Conservation (phyloP, 1,284 basidiomycete species). For the Stygiomarasmius scandens region DNA sequence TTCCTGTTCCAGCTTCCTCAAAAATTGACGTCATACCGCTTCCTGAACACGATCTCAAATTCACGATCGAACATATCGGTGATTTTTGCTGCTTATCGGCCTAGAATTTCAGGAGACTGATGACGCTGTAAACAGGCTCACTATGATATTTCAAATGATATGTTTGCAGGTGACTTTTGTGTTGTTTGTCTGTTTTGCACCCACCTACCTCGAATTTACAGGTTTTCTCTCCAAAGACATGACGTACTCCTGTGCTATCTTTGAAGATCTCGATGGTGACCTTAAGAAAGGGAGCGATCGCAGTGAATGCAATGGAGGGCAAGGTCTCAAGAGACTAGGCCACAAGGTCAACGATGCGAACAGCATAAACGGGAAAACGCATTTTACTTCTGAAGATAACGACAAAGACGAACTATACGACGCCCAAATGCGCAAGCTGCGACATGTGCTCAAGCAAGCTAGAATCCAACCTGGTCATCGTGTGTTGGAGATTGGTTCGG, state of each 20-base stretch:
- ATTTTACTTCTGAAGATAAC: conserved; percentile 6
- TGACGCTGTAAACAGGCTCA: no score
- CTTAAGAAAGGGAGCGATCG: conserved; percentile 36
- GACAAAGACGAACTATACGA: conserved; percentile 58
- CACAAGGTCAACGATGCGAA: conserved; percentile 1
- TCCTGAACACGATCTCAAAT: conserved; percentile 65
- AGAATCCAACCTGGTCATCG: conserved; percentile 60
- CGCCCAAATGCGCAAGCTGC: conserved; percentile 70
- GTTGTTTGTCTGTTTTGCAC: conserved; percentile 1
- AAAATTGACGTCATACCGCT: conserved; percentile 59
- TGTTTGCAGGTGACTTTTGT: conserved; percentile 46
- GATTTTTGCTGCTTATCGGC: no score
- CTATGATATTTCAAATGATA: conserved; percentile 71
- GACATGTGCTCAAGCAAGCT: conserved; percentile 56
- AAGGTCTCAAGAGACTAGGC: conserved; percentile 31
- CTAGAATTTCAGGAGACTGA: no score
- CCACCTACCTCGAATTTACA: conserved; percentile 30
- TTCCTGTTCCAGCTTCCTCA: conserved; percentile 61
- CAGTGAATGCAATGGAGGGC: conserved; percentile 37
- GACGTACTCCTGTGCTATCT: conserved; percentile 83
- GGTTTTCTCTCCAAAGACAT: conserved; percentile 77
- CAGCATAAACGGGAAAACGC: conserved; percentile 6
- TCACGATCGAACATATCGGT: conserved; percentile 71
- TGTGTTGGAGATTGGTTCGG: conserved; percentile 80
- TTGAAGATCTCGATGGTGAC: conserved; percentile 66